phyloP scores from a whole-genome alignment of 352 stramenopile species.

The Phytophthora idaei region DNA sequence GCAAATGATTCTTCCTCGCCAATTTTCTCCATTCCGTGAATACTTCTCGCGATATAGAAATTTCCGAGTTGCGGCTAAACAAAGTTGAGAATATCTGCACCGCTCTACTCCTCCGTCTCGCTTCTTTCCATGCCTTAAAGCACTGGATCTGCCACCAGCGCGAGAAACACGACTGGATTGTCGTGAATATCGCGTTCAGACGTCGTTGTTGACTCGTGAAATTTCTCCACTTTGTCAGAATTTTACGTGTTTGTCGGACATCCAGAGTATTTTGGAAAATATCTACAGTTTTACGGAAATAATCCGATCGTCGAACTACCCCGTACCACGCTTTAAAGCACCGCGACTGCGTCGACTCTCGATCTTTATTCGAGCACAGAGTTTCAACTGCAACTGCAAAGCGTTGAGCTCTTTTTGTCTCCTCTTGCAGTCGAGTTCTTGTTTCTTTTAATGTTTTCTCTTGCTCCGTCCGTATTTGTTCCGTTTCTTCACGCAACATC shows the following conservation, averaged over 20 bases:
- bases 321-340: constrained; percentile 29
- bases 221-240: constrained; percentile 17
- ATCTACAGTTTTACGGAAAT: constrained; percentile 3
- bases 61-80: constrained; percentile 17
- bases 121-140: constrained; percentile 30
- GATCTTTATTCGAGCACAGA: constrained; percentile 20
- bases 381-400: constrained; percentile 16
- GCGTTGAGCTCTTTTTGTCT: constrained; percentile 21
- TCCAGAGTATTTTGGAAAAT: constrained; percentile 8
- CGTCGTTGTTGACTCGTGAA: constrained; percentile 18
- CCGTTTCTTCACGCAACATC: constrained; percentile 7
- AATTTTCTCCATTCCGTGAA: constrained; percentile 34
- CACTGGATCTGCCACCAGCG: constrained; percentile 19
- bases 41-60: constrained; percentile 7
- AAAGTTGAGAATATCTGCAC: constrained; percentile 30
- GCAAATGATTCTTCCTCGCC: constrained; percentile 26
- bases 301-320: constrained; percentile 4
- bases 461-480: constrained; percentile 15
- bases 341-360: background rate
- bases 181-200: constrained; percentile 12
- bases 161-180: constrained; percentile 13
- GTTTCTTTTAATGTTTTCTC: constrained; percentile 11
- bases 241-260: background rate
- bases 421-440: constrained; percentile 9
- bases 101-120: constrained; percentile 13